Evolutionary conservation across 1,284 basidiomycete species (phyloP).

Genomic region (Cryptococcus sp.): DNA sequence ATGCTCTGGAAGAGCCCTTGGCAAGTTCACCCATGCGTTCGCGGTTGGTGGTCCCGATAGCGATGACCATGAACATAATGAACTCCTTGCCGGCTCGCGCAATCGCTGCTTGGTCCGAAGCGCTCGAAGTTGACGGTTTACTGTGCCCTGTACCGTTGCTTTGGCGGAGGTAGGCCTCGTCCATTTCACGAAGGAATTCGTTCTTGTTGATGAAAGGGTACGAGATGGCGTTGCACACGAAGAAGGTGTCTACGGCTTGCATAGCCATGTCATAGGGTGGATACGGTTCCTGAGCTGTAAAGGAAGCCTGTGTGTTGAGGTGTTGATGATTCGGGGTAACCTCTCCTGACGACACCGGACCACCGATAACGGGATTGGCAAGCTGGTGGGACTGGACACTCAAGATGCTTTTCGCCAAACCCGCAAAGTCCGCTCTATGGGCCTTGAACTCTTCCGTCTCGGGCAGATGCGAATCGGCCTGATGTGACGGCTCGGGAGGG

Average conservation of each 20-base stretch:
- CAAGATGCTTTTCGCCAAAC: conserved; percentile 18
- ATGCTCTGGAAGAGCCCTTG: conserved; percentile 15
- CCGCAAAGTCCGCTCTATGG: conserved; percentile 17
- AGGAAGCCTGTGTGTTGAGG: background rate
- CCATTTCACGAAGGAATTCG: conserved; percentile 27
- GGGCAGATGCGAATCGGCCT: conserved; percentile 4
- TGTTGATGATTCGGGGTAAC: background rate
- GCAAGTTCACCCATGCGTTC: conserved; percentile 27
- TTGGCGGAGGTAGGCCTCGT: conserved; percentile 24
- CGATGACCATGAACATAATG: conserved; percentile 37
- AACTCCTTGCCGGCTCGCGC: conserved; percentile 26
- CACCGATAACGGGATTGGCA: conserved; percentile 7
- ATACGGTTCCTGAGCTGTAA: background rate
- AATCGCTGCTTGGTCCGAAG: conserved; percentile 7
- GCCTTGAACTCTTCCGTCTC: conserved; percentile 1
- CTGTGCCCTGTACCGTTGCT: background rate
- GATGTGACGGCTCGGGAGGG: background rate
- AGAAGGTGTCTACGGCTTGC: conserved; percentile 28
- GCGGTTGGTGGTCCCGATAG: conserved; percentile 26
- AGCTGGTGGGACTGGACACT: conserved; percentile 18
- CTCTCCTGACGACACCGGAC: background rate
- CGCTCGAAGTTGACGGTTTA: conserved; percentile 1
- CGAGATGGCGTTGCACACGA: conserved; percentile 27
- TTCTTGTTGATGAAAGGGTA: conserved; percentile 34
- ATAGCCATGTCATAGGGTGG: conserved; percentile 25